phyloP scores from a whole-genome alignment of 805 yeast genomes.

The Metschnikowia dekortorum region DNA sequence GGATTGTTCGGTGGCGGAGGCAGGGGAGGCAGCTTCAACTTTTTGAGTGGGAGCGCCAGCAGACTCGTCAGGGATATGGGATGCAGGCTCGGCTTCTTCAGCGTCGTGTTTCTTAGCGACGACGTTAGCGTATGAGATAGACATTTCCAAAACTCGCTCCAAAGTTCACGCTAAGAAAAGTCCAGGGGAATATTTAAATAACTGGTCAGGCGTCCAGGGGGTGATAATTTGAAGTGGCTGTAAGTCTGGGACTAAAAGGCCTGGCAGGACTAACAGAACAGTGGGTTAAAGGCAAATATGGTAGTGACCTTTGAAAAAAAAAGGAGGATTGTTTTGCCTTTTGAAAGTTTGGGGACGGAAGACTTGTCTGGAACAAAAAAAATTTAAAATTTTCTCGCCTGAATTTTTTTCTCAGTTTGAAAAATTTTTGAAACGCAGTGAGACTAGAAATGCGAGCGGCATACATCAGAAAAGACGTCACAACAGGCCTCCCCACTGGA shows the following conservation, averaged over 20 bases:
- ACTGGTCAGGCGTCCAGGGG: neutral
- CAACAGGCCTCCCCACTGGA: neutral
- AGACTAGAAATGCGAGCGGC: constrained; percentile 1
- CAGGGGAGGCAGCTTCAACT: constrained; percentile 3
- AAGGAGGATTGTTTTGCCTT: neutral
- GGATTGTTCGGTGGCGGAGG: constrained; percentile 6
- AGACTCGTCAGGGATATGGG: neutral
- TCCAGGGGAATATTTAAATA: neutral
- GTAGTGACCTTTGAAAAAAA: neutral
- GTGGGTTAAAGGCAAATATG: neutral
- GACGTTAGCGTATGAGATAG: constrained; percentile 40
- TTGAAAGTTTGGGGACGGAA: constrained; percentile 1
- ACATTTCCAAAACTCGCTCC: constrained; percentile 6
- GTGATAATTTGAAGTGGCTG: neutral
- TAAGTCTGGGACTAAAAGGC: neutral
- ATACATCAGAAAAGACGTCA: constrained; percentile 3
- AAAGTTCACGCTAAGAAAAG: constrained; percentile 1
- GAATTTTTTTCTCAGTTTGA: constrained; percentile 5
- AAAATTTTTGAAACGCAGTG: constrained; percentile 5
- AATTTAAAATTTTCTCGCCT: constrained; percentile 3
- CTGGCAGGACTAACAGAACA: constrained; percentile 3
- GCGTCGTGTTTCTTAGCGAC: constrained; percentile 33
- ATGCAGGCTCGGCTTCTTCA: constrained; percentile 9
- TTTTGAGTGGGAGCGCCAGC: constrained; percentile 6
- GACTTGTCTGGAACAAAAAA: constrained; percentile 2